Base-by-base conservation (phyloP, 148 eudicot species). In the Silene uniflora region DNA sequence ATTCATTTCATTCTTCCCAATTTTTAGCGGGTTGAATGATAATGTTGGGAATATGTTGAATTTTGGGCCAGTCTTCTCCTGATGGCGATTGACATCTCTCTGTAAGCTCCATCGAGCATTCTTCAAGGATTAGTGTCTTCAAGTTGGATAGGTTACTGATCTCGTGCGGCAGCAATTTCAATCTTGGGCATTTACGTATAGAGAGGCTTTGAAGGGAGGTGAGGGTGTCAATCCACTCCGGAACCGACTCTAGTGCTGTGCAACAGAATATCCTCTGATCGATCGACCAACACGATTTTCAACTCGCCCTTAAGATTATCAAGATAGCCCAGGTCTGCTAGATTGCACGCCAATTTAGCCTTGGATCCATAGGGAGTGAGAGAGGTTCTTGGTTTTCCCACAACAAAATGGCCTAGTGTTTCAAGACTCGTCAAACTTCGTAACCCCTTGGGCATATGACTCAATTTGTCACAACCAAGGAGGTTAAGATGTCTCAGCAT, bases 401-500 rank as follows among this genome's bases (percentile, higher is more conserved):
- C 61, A 25, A 49, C 24, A 25, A 75, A 35, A 9, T 0, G 16
- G 1, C 16, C 16, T 10, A 49, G 55, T 49, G 55, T 49, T 49
- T 49, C 55, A 67, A 75, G 62, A 29, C 55, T 46, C 13, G 52
- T 75, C 52, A 66, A 27, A 7, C 17, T 27, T 10, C 78, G 52
- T 58, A 68, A 19, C 27, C 44, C 29, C 44, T 16, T 29, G 0
- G 79, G 73, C 73, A 68, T 75, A 66, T 49, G 79, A 22, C 58
- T 68, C 66, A 76, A 35, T 12, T 9, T 10, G 19, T 11, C 6
- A 56, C 73, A 76, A 0, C 56, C 24, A 7, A 0, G 0, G 42
- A 76, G 11, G 7, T 5, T 5, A 14, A 76, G 56, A 17, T 67
- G 66, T 76, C 78, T 76, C 19, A 67, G 67, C 16, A 52, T 75